phyloP scores from a whole-genome alignment of 495 filamentous ascomycete species.

The Penicillium tannophilum region DNA sequence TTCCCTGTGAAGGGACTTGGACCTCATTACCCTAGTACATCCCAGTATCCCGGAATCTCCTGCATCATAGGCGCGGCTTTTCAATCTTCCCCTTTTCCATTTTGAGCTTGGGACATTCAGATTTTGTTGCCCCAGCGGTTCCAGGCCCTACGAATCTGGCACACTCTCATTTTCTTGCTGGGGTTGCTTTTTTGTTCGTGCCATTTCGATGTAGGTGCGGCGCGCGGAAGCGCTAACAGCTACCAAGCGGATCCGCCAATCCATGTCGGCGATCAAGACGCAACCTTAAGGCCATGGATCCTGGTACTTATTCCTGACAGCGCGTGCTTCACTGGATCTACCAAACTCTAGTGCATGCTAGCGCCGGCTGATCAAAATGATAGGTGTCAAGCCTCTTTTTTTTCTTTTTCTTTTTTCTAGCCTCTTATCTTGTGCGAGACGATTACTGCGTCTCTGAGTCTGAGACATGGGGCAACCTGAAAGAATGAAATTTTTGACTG shows the following conservation, averaged over 20 bases:
- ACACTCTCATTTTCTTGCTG: background rate
- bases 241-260: conserved; percentile 17
- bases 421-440: conserved; percentile 6
- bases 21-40: background rate
- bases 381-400: conserved; percentile 27
- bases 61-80: conserved; percentile 16
- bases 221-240: conserved; percentile 23
- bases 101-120: conserved; percentile 8
- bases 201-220: conserved; percentile 31
- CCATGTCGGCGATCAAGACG: conserved; percentile 27
- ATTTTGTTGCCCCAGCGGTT: conserved; percentile 2
- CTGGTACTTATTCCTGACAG: conserved; percentile 15
- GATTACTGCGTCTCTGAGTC: conserved; percentile 1
- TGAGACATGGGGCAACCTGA: conserved; percentile 10
- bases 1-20: background rate
- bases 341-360: background rate
- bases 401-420: conserved; percentile 13
- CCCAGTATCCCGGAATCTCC: conserved; percentile 20
- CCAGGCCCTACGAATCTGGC: conserved; percentile 8
- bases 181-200: conserved; percentile 24
- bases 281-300: conserved; percentile 20
- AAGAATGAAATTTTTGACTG: conserved; percentile 1
- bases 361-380: conserved; percentile 24
- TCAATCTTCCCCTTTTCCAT: conserved; percentile 10
- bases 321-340: conserved; percentile 15